Percentiles rank a stretch among this genome's conserved stretches.
Evolutionary conservation across 352 stramenopile species (phyloP).

Genomic region (Globisporangium cystogenes): DNA sequence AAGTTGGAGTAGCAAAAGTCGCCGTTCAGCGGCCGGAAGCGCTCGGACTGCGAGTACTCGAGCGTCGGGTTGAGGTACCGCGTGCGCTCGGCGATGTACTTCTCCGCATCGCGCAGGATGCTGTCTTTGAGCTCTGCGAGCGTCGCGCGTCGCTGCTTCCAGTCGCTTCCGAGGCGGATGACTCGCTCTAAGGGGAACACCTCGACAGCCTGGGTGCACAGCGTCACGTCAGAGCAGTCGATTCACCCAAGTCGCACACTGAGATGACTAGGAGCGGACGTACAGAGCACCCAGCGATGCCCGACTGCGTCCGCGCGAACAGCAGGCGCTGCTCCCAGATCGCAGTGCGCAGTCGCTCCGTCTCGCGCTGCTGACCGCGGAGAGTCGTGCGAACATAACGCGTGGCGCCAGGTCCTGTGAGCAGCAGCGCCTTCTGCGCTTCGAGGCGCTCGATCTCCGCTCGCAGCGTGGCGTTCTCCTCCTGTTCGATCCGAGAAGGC

Average conservation of each 20-base stretch:
- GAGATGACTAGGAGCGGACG: background rate
- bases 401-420: background rate
- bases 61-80: conserved; percentile 17
- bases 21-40: conserved; percentile 14
- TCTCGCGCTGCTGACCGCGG: background rate
- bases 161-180: background rate
- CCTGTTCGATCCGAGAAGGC: background rate
- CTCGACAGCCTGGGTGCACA: background rate
- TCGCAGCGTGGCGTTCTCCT: background rate
- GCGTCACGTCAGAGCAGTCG: background rate
- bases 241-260: background rate
- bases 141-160: background rate
- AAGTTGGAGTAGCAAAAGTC: conserved; percentile 19
- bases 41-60: conserved; percentile 20
- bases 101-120: conserved; percentile 1
- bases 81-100: conserved; percentile 19
- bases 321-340: background rate
- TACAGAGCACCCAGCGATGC: background rate
- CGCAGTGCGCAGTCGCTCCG: background rate
- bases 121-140: background rate
- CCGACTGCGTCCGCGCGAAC: background rate
- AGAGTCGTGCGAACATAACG: background rate
- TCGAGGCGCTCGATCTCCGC: background rate
- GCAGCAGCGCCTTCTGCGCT: background rate
- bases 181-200: background rate